Evolutionary conservation across 345 rosid genomes (phyloP).

Genomic region (Hirschfeldia incana): DNA sequence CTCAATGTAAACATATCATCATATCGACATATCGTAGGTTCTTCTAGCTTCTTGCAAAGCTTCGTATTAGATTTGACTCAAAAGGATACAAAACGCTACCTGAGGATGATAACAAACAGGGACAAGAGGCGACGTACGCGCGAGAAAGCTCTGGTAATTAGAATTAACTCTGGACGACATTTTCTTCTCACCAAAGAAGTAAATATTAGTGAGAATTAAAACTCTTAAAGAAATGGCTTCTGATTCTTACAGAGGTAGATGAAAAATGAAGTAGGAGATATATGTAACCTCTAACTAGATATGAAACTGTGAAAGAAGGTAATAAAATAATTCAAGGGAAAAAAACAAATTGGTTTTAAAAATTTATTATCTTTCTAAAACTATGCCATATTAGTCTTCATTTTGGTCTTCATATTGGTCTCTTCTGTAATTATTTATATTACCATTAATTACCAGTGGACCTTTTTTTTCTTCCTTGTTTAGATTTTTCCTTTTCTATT

Average conservation of each 20-base stretch:
- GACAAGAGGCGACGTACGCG: neutral
- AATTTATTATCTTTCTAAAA: neutral
- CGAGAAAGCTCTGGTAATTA: neutral
- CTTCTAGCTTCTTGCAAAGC: neutral
- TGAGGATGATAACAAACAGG: neutral
- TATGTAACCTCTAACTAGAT: neutral
- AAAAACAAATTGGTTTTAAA: neutral
- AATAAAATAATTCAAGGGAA: neutral
- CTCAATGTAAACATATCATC: neutral
- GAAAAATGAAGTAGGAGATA: neutral
- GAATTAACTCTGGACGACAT: neutral
- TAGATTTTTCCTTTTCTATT: neutral
- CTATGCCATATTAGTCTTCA: neutral
- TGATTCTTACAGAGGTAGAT: neutral
- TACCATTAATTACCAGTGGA: neutral
- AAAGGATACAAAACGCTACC: constrained; percentile 4
- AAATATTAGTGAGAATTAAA: neutral
- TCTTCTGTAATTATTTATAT: neutral
- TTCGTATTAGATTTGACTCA: neutral
- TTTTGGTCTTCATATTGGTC: neutral
- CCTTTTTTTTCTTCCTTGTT: neutral
- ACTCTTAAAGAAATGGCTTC: neutral
- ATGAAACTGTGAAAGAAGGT: neutral
- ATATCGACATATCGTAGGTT: neutral
- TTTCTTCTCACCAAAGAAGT: neutral